Base-by-base conservation (phyloP, 192 early-diverging fungal species). In the Neocallimastix lanati region DNA sequence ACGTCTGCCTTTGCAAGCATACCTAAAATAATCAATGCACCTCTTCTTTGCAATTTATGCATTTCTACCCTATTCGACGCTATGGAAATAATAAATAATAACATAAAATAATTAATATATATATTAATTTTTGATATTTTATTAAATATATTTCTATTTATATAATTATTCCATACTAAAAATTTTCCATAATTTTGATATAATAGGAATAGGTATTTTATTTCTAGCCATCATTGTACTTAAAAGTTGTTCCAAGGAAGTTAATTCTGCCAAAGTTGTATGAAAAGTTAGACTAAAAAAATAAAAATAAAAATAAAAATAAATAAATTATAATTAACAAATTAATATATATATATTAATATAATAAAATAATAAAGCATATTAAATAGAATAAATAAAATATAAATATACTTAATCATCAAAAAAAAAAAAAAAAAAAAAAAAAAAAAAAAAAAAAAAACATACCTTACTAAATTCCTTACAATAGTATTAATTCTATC, bases 161-260 rank as follows among this genome's bases (percentile, higher is more conserved):
- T n/a, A n/a, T n/a, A 33, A 28, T 25, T 81, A 29, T 28, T 14
- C 11, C 16, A 25, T 37, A 84, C 77, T 50, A 29, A 90, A 89
- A 12, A 86, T 80, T 30, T 87, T 87, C 93, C 98, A 95, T 21
- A 99, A 87, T 78, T 92, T 90, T 37, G 91, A 90, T 29, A 96
- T 84, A 0, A 96, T 90, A 15, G 86, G 81, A 11, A 87, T 84
- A 18, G 89, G 82, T 37, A 99, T 93, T 79, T 84, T 82, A n/a
- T 84, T 81, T 25, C 84, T 83, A 38, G 91, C 90, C 85, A 94
- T 88, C 82, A 97, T 88, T 18, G 89, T 91, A 29, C 90, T 91
- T 30, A 99, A 82, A 9, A 99, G 85, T 84, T 96, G 92, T 79
- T 99, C 98, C 30, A 99, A 86, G 9, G 96, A 98, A 0, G 95